A percentile compares a stretch with the other conserved stretches of the same genome.
phyloP scores from a whole-genome alignment of 306 rosid genomes.

The Rosa rugosa region DNA sequence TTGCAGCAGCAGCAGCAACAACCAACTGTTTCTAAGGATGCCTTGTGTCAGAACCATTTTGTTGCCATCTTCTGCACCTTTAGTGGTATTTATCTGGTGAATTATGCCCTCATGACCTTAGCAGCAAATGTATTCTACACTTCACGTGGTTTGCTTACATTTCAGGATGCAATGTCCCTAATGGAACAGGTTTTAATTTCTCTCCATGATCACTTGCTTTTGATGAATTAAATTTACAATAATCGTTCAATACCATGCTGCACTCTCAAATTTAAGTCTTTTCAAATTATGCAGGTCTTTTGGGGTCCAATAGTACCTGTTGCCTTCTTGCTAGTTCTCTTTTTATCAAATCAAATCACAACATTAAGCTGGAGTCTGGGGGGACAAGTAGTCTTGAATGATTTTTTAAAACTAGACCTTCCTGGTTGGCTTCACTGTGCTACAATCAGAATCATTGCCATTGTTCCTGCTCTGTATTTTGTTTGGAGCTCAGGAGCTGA shows the following conservation, averaged over 20 bases:
- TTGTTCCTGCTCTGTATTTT: slow-evolving; percentile 83
- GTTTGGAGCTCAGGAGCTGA: slow-evolving; percentile 94
- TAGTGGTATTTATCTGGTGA: slow-evolving; percentile 76
- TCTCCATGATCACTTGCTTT: slow-evolving; percentile 10
- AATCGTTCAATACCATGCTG: not conserved
- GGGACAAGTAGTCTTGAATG: slow-evolving; percentile 66
- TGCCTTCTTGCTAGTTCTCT: slow-evolving; percentile 62
- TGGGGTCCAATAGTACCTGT: slow-evolving; percentile 58
- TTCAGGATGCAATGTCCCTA: slow-evolving; percentile 73
- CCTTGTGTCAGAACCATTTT: slow-evolving; percentile 77
- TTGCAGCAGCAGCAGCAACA: slow-evolving; percentile 61
- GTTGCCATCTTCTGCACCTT: slow-evolving; percentile 67
- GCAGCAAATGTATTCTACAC: slow-evolving; percentile 66
- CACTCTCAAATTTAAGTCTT: slow-evolving; percentile 21
- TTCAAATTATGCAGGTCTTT: slow-evolving; percentile 55
- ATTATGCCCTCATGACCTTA: slow-evolving; percentile 60
- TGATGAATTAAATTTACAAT: slow-evolving; percentile 1
- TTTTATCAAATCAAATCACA: slow-evolving; percentile 72
- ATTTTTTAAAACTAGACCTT: slow-evolving; percentile 76
- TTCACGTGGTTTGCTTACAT: slow-evolving; percentile 64
- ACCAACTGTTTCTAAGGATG: slow-evolving; percentile 52
- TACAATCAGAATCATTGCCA: slow-evolving; percentile 78
- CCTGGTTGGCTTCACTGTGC: slow-evolving; percentile 97
- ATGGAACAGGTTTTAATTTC: slow-evolving; percentile 70
- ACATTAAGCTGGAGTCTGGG: slow-evolving; percentile 79